phyloP scores from a whole-genome alignment of 139 green algal species.

The Mychonastes homosphaera region DNA sequence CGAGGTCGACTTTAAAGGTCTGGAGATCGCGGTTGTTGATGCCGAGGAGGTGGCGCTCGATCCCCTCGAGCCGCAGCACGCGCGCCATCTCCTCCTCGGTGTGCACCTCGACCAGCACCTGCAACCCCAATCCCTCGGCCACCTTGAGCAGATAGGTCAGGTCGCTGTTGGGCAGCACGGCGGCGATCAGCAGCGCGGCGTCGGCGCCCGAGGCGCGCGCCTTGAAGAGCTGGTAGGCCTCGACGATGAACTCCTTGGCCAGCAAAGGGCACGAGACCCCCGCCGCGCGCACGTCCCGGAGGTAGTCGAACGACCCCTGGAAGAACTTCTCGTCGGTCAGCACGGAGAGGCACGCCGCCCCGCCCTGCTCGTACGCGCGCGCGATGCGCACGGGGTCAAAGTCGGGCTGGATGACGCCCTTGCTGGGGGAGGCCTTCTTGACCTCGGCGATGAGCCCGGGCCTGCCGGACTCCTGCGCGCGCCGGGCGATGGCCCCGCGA shows the following conservation, averaged over 20 bases:
- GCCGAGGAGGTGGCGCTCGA: slow-evolving; percentile 81
- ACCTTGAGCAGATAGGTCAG: slow-evolving; percentile 83
- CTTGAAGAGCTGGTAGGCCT: slow-evolving; percentile 86
- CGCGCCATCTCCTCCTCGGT: slow-evolving; percentile 82
- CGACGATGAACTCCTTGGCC: slow-evolving; percentile 99
- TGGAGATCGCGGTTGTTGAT: slow-evolving; percentile 90
- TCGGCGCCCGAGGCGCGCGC: slow-evolving; percentile 70
- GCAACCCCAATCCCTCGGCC: slow-evolving; percentile 54
- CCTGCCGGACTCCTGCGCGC: too few species aligned
- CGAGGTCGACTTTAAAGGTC: slow-evolving; percentile 62
- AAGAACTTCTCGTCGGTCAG: slow-evolving; percentile 97
- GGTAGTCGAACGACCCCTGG: slow-evolving; percentile 72
- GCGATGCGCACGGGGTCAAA: slow-evolving; percentile 85
- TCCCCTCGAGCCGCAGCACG: slow-evolving; percentile 63
- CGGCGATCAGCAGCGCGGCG: slow-evolving; percentile 93
- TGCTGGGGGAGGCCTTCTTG: slow-evolving; percentile 95
- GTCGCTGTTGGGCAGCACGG: slow-evolving; percentile 91
- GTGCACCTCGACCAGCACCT: slow-evolving; percentile 65
- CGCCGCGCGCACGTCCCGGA: slow-evolving; percentile 51
- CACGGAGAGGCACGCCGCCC: slow-evolving; percentile 90
- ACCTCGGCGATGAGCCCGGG: slow-evolving; percentile 95
- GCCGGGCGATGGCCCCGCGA: slow-evolving; percentile 67
- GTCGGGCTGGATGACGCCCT: slow-evolving; percentile 89
- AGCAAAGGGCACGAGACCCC: slow-evolving; percentile 85
- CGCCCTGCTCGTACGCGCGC: slow-evolving; percentile 85